Evolutionary conservation across 1,284 basidiomycete species (phyloP), one percentile per base, ranked within the genome.

Genomic region (Ceratobasidium sp.): DNA sequence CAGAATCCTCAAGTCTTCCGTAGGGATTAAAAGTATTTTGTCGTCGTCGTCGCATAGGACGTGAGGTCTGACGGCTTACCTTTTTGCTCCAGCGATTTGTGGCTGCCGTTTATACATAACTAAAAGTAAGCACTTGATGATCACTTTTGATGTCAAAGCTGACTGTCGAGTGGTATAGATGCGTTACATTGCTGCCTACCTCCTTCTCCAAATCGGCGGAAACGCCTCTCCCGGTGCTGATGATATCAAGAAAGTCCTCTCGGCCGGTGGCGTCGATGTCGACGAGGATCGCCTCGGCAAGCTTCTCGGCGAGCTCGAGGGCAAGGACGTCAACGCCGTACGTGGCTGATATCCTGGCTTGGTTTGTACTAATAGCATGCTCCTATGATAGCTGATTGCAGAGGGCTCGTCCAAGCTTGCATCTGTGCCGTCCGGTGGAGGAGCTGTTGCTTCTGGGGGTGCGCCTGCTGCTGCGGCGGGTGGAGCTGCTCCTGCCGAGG

Each of bases 121-220:
- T 62, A 61, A 57, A 67, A 62, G 62, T 75, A 65, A 51, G 56
- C 37, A n/a, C 25, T 49, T n/a, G 43, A 13, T 32, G 43, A 34
- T 9, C 17, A 40, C 57, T 32, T 11, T 9, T 43, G 37, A 32
- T 40, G 62, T 13, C 49, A 37, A 51, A 29, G n/a, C 76, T 19
- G 81, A 81, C 77, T 74, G 82, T 83, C 84, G 84, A 57, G 84
- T 80, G 76, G 37, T 81, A 15, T 73, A 95, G 93, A 97, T 98
- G 96, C 95, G 95, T 89, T 89, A 97, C 87, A 89, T 99, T 87
- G 97, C 97, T 88, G 96, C 95, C 81, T 99, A 98, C 90, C 91
- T 99, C 81, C 95, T 99, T 85, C 95, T 99, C 87, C 93, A 95
- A 86, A 90, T 92, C 84, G 98, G 96, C 82, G 98, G 98, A 80